Conservation (phyloP, 805 yeast genomes). For the Teunomyces funiuensis region DNA sequence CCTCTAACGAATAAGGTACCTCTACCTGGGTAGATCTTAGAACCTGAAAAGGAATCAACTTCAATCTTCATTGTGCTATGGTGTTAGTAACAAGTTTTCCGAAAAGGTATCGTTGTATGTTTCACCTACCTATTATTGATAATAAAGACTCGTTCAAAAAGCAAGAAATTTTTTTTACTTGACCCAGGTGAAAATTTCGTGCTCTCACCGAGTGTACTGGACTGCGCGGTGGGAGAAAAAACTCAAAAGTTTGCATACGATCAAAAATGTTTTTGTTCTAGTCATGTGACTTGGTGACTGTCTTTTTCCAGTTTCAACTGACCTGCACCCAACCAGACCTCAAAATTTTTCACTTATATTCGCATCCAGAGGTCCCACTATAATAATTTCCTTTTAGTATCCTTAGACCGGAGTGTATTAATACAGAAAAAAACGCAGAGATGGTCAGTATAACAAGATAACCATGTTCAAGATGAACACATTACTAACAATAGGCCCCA, state of each 20-base stretch:
- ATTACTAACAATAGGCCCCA: conserved; percentile 82
- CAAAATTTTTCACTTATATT: conserved; percentile 9
- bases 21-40: conserved; percentile 99
- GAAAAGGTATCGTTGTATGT: background rate
- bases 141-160: conserved; percentile 10
- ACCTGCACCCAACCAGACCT: background rate
- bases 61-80: conserved; percentile 88
- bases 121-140: conserved; percentile 19
- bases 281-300: conserved; percentile 10
- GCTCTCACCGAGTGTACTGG: conserved; percentile 1
- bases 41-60: conserved; percentile 98
- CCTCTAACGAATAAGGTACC: conserved; percentile 99
- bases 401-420: conserved; percentile 90
- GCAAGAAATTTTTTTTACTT: conserved; percentile 10
- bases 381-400: conserved; percentile 7
- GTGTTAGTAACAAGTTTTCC: conserved; percentile 32
- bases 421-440: conserved; percentile 71
- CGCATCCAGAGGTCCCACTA: conserved; percentile 2
- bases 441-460: conserved; percentile 74
- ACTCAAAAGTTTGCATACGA: background rate
- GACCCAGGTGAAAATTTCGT: conserved; percentile 8
- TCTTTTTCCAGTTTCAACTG: conserved; percentile 1
- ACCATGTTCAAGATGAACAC: conserved; percentile 1
- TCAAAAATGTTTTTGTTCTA: background rate
- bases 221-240: conserved; percentile 2